Evolutionary conservation across 2,329 filamentous ascomycete species (phyloP).

Genomic region (Rutstroemia sp.): DNA sequence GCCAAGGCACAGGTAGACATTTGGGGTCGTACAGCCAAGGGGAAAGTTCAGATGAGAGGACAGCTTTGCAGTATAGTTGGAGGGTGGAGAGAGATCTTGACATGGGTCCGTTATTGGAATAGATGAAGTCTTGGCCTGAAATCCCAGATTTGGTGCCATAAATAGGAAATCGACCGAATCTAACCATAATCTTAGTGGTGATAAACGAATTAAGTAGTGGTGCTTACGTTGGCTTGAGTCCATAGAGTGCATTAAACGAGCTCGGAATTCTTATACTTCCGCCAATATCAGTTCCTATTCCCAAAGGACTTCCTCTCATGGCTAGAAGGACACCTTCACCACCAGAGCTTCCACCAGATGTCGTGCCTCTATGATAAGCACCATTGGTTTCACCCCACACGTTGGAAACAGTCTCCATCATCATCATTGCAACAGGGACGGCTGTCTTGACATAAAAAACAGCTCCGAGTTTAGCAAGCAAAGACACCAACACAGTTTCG

Average conservation of each 20-base stretch:
- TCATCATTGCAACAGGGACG: constrained; percentile 46
- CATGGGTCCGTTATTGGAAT: constrained; percentile 6
- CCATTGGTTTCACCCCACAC: constrained; percentile 28
- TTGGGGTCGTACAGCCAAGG: constrained; percentile 27
- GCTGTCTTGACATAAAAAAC: constrained; percentile 91
- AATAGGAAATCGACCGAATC: constrained; percentile 16
- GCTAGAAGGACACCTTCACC: constrained; percentile 9
- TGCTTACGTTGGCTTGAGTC: constrained; percentile 32
- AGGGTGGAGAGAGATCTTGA: constrained; percentile 1
- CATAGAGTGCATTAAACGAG: constrained; percentile 33
- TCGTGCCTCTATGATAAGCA: constrained; percentile 24
- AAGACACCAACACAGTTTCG: constrained; percentile 31
- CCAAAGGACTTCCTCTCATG: constrained; percentile 9
- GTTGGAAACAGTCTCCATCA: constrained; percentile 25
- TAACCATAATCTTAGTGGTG: constrained; percentile 18
- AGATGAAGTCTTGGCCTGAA: constrained; percentile 10
- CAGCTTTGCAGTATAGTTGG: constrained; percentile 8
- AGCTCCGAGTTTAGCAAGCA: constrained; percentile 35
- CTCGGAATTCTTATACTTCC: constrained; percentile 34
- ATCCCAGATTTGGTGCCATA: constrained; percentile 7
- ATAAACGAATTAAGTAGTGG: background rate
- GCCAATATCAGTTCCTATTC: constrained; percentile 15
- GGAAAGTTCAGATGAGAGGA: constrained; percentile 24
- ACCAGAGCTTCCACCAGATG: constrained; percentile 25
- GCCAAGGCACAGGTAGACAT: constrained; percentile 25